Evolutionary conservation across 257 asterid species (phyloP), one percentile per base, ranked within the genome.

Genomic region (Solanum rostratum): DNA sequence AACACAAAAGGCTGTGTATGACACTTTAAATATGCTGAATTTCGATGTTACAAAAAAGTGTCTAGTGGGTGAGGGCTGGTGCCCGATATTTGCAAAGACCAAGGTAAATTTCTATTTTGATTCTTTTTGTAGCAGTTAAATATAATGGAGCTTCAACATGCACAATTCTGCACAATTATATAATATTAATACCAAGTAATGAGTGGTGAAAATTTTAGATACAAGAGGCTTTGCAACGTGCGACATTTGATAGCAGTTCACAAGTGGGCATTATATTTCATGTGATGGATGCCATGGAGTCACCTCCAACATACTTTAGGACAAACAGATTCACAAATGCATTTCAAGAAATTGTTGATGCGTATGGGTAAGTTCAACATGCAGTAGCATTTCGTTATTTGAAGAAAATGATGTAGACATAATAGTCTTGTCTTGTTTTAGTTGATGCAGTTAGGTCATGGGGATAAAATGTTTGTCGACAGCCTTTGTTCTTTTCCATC

Each of bases 61-160:
- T 89, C 96, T 97, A 84, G 99, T 97, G 79, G 99, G 99, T 70
- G 99, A 97, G 93, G 99, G 99, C 85, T 97, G 99, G 99, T 97
- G 97, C 84, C 99, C 99, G 65, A 85, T 92, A 86, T 97, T 92
- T 92, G 95, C 99, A n/a, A 95, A 92, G 88, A 57, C 91, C 27
- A 90, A 91, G 98, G 99, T 95, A 85, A 10, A 52, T 50, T 50
- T 78, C 27, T 78, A 37, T 45, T 74, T 24, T 52, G 18, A 81
- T 76, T 78, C 19, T 52, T 52, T 30, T 16, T 50, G 41, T 27
- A 52, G 65, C 63, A 29, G 63, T 78, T 78, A 14, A 50, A 50
- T 27, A 78, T 9, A 74, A 74, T 14, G 81, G 60, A 46, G 22
- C 43, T 74, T 74, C 9, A 74, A 74, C 60, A 14, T 74, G 60